These are phyloP conservation scores for Gnetum montanum DNA, from an alignment of 75 land plant species.

Conservation along the genomic window DNA sequence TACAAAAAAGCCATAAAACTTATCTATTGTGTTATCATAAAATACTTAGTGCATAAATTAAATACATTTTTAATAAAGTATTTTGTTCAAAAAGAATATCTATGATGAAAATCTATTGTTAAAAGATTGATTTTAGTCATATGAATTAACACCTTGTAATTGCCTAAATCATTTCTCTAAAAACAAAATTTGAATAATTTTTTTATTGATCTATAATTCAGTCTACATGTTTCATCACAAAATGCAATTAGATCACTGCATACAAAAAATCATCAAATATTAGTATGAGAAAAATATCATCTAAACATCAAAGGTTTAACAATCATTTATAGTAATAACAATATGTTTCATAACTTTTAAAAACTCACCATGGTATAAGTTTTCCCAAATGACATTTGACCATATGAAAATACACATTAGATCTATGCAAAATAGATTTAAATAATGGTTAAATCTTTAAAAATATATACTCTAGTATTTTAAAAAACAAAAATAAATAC, in stretches of 20 bases:
- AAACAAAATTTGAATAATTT: conserved; percentile 54
- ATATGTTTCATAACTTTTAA: too few species aligned
- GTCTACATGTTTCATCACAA: conserved; percentile 28
- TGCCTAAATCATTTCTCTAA: conserved; percentile 35
- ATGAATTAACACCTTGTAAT: conserved; percentile 54
- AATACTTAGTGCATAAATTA: not conserved
- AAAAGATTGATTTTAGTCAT: conserved; percentile 81
- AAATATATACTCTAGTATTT: too few species aligned
- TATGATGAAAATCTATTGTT: conserved; percentile 25
- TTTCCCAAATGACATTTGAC: too few species aligned
- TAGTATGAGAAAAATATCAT: too few species aligned
- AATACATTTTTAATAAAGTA: conserved; percentile 28
- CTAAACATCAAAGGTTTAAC: too few species aligned
- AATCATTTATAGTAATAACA: too few species aligned
- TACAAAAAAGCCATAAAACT: conserved; percentile 17
- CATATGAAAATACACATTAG: too few species aligned
- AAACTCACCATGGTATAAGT: too few species aligned
- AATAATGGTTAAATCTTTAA: too few species aligned
- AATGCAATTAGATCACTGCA: conserved; percentile 54
- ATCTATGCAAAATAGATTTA: too few species aligned
- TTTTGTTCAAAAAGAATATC: conserved; percentile 25
- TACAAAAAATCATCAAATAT: conserved; percentile 3
- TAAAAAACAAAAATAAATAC: too few species aligned
- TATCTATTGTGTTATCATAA: not conserved
- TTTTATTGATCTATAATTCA: conserved; percentile 54